Evolutionary conservation across 2,329 filamentous ascomycete species (phyloP), one percentile per base, ranked within the genome.

Genomic region (Daldinia sp.): DNA sequence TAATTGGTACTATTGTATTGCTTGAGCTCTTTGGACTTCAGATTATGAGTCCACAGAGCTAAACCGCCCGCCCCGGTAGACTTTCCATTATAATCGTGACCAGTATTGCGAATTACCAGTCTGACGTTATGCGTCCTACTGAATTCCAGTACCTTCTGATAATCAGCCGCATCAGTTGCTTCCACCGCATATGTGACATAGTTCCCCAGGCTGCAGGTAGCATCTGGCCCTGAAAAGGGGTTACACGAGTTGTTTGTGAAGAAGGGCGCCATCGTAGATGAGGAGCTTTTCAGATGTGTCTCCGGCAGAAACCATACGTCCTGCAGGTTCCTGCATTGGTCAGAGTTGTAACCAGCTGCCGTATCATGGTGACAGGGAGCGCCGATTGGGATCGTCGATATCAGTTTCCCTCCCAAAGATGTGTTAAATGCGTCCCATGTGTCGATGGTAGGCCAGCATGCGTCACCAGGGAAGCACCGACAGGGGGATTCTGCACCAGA

Each of bases 191-290:
- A 48, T 13, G 28, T 12, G 7, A 48, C 56, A 41, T 35, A 44
- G 28, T 30, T 18, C 18, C 56, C 56, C 3, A 59, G 18, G 10
- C 41, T 48, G 18, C 56, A 59, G 28, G 56, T 28, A 9, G 39
- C 44, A 20, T 59, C 56, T 1, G 39, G 41, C 5, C 3, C 42
- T 6, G 46, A 23, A 33, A 48, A 59, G 23, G 56, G 56, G 28
- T 59, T 59, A 33, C 56, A 59, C n/a, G 41, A 46, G 28, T 59
- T 48, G 28, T 59, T 59, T 12, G 42, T 35, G 12, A 59, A 59
- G 13, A 39, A n/a, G n/a, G 39, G 41, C n/a, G 20, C 39, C 54
- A 57, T 57, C 6, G 54, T 26, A 44, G 54, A 57, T 6, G 54
- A 57, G 9, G 54, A 57, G 1, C 35, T 42, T 5, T 26, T 12